Base-by-base conservation (phyloP, 2,329 filamentous ascomycete species). In the Setomelanomma holmii region DNA sequence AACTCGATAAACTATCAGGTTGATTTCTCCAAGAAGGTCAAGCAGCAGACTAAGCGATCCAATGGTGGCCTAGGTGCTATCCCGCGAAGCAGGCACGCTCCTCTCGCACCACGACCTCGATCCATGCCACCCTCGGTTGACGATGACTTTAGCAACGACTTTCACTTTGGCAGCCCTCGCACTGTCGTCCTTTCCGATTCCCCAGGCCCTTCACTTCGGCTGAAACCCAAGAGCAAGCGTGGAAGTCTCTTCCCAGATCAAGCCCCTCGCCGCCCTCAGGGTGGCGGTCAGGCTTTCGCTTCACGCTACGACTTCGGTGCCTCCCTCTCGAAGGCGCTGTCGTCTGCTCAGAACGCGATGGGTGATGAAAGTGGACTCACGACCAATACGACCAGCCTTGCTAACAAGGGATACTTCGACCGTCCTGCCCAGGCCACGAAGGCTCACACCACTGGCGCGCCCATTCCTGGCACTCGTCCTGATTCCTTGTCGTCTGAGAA, bases 301-400 rank as follows among this genome's bases (percentile, higher is more conserved):
- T 93, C 93, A 75, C 89, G 95, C 47, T 99, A 99, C 73, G 93
- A 98, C 78, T 98, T 99, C 74, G 88, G 90, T 55, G 91, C 91
- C n/a, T 98, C 95, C 0, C 82, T 98, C 23, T 88, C 84, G 46
- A 91, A 92, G 45, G 92, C 91, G 11, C 89, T 93, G 71, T 86
- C 88, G 67, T 87, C 85, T 22, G 87, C 89, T 40, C 89, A 90
- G 69, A 86, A 86, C 58, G 80, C 81, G 12, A 77, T 84, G 60
- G 79, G 82, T 57, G 84, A 86, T 72, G 78, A 80, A 67, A 83
- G 82, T 76, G 78, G 74, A 57, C 60, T 80, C 45, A 76, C 76
- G 59, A 42, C 66, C 27, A 67, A 58, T 43, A 62, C 50, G 17
- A 40, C 58, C 6, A 54, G 52, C 12, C 58, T 56, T 43, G 53